Evolutionary conservation across 2,329 filamentous ascomycete genomes (phyloP).

Genomic region (Cladophialophora chaetospira): DNA sequence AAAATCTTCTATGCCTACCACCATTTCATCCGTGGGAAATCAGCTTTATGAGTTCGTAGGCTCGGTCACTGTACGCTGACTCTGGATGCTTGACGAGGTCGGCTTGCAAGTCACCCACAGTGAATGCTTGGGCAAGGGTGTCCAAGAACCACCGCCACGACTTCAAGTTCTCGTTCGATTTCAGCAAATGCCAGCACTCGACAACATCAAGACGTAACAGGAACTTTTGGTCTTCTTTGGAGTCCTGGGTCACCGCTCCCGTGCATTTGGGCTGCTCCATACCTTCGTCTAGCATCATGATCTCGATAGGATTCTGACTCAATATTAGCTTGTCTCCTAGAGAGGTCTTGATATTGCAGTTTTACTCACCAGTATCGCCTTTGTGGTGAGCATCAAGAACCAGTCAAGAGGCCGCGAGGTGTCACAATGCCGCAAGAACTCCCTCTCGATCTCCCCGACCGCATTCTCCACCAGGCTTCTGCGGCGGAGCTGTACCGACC

Average conservation of each 20-base stretch:
- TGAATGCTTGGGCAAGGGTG: background rate
- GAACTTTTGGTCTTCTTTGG: background rate
- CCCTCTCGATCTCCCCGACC: background rate
- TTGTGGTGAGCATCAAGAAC: constrained; percentile 3
- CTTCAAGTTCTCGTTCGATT: constrained; percentile 1
- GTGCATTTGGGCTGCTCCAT: background rate
- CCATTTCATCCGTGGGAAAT: background rate
- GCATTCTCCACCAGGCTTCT: background rate
- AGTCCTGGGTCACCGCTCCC: background rate
- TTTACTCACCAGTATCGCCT: constrained; percentile 1
- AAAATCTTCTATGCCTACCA: background rate
- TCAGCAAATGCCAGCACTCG: constrained; percentile 4
- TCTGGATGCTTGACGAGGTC: background rate
- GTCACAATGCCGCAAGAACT: constrained; percentile 1
- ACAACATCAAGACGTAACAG: background rate
- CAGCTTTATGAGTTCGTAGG: background rate
- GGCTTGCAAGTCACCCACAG: background rate
- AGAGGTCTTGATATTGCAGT: too few relatives aligned
- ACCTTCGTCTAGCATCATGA: background rate
- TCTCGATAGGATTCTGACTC: background rate
- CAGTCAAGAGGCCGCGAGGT: constrained; percentile 1
- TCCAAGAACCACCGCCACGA: background rate
- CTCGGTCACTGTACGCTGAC: background rate
- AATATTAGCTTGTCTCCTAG: too few relatives aligned
- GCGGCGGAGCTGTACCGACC: background rate